Conservation (phyloP, 1,139 yeast species). For the Candida labiduridarum region DNA sequence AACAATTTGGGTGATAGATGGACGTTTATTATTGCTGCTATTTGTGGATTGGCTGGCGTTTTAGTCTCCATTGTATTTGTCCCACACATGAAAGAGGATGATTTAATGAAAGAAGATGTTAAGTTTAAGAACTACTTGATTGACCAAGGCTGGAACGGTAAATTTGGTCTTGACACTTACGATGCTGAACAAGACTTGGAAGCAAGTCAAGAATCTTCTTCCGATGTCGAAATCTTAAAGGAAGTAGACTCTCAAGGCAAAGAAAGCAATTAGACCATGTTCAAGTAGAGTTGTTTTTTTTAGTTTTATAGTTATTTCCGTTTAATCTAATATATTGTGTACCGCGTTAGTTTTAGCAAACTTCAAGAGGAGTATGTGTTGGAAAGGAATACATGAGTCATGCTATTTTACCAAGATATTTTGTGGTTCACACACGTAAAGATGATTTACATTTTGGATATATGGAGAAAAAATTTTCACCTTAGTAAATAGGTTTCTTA, state of each 20-base stretch:
- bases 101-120: conserved; percentile 66
- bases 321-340: too few species aligned
- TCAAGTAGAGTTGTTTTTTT: neutral
- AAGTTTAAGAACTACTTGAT: conserved; percentile 62
- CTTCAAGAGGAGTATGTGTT: too few species aligned
- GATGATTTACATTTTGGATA: too few species aligned
- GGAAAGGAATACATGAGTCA: too few species aligned
- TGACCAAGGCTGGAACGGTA: conserved; percentile 67
- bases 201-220: conserved; percentile 4
- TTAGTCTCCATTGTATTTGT: conserved; percentile 58
- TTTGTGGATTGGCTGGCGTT: conserved; percentile 67
- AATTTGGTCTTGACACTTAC: conserved; percentile 47
- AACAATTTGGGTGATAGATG: conserved; percentile 31
- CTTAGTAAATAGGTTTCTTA: too few species aligned
- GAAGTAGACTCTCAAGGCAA: neutral
- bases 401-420: too few species aligned
- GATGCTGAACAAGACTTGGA: conserved; percentile 21
- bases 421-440: too few species aligned
- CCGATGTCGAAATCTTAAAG: conserved; percentile 4
- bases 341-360: too few species aligned
- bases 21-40: conserved; percentile 64
- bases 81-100: conserved; percentile 69
- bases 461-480: too few species aligned
- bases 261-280: neutral
- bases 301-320: neutral